A percentile compares a stretch with the other conserved stretches of the same genome.
phyloP scores from a whole-genome alignment of 768 basidiomycete genomes.

The Termitomyces sp. region DNA sequence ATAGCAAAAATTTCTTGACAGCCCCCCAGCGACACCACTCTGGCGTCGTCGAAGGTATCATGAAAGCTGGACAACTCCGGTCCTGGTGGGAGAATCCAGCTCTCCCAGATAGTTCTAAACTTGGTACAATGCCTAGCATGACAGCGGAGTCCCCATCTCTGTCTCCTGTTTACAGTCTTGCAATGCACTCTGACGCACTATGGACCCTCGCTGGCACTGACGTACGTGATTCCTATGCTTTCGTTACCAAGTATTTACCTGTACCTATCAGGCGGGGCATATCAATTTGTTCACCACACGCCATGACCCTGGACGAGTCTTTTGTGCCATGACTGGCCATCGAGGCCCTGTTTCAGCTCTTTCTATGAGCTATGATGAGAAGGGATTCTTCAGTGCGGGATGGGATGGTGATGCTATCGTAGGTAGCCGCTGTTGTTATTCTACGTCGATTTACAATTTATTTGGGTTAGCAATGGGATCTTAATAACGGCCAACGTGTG shows the following conservation, averaged over 20 bases:
- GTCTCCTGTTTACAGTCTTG: slow-evolving; percentile 86
- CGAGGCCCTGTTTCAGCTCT: slow-evolving; percentile 84
- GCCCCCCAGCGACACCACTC: slow-evolving; percentile 88
- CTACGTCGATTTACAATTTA: slow-evolving; percentile 14
- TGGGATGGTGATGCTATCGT: slow-evolving; percentile 93
- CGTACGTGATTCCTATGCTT: slow-evolving; percentile 44
- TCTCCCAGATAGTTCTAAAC: slow-evolving; percentile 27
- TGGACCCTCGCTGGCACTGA: slow-evolving; percentile 90
- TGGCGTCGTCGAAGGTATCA: slow-evolving; percentile 87
- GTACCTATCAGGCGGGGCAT: slow-evolving; percentile 64
- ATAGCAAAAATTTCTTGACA: slow-evolving; percentile 83
- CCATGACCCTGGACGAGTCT: slow-evolving; percentile 82
- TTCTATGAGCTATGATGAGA: slow-evolving; percentile 77
- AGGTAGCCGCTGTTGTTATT: slow-evolving; percentile 29
- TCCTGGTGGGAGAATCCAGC: slow-evolving; percentile 90
- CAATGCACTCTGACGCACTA: slow-evolving; percentile 89
- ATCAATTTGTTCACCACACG: slow-evolving; percentile 93
- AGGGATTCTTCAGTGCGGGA: slow-evolving; percentile 84
- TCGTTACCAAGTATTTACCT: slow-evolving; percentile 9
- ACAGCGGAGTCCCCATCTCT: slow-evolving; percentile 49
- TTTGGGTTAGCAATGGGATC: slow-evolving; percentile 86
- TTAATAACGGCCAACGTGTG: slow-evolving; percentile 82
- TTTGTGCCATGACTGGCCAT: slow-evolving; percentile 75
- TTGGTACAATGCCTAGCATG: slow-evolving; percentile 22
- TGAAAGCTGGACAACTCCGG: slow-evolving; percentile 83